phyloP scores from a whole-genome alignment of 2,329 filamentous ascomycete species.

The Xylariaceae sp. region DNA sequence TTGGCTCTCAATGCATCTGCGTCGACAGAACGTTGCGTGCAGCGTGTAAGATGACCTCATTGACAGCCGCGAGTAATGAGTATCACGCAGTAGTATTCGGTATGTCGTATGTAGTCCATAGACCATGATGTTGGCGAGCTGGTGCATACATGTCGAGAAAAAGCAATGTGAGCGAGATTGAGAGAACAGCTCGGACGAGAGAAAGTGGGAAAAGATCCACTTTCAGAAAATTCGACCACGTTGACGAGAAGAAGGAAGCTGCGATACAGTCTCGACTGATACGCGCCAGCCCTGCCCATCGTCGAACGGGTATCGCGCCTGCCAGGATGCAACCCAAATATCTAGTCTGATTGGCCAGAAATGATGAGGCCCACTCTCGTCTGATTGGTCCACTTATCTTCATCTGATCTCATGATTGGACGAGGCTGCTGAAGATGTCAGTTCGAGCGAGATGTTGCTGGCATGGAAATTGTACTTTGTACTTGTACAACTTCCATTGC shows the following conservation, averaged over 20 bases:
- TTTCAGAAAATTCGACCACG: too few relatives aligned
- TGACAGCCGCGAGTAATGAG: not conserved
- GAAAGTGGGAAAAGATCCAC: too few relatives aligned
- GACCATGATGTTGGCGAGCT: too few relatives aligned
- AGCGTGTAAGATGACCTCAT: not conserved
- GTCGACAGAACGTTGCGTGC: not conserved
- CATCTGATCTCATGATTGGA: not conserved
- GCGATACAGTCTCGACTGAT: too few relatives aligned
- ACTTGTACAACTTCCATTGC: not conserved
- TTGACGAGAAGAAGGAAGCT: too few relatives aligned
- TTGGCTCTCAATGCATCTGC: not conserved
- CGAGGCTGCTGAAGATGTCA: not conserved
- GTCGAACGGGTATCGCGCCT: too few relatives aligned
- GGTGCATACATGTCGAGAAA: too few relatives aligned
- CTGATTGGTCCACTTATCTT: not conserved
- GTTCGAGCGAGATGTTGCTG: not conserved
- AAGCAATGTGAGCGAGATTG: too few relatives aligned
- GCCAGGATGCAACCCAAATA: not conserved
- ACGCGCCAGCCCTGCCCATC: too few relatives aligned
- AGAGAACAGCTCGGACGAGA: too few relatives aligned
- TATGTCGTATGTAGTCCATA: too few relatives aligned
- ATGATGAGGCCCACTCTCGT: not conserved
- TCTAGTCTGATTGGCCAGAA: not conserved
- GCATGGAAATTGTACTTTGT: conserved; percentile 6
- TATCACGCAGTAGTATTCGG: too few relatives aligned